These are phyloP conservation scores for Entomortierella lignicola DNA, from an alignment of 192 early-diverging fungal genomes.

Conservation along the genomic window DNA sequence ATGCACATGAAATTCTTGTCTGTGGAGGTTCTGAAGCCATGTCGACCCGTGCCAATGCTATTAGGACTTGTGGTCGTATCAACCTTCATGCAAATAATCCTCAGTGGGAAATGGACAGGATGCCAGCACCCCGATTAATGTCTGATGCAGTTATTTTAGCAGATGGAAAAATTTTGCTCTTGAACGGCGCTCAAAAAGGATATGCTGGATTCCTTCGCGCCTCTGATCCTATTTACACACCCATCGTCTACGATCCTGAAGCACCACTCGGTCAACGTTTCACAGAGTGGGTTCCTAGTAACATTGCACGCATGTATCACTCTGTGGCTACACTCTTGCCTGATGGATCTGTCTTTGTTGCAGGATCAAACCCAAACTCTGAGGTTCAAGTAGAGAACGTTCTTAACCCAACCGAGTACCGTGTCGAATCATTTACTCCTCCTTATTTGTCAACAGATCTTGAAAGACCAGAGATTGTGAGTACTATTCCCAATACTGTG, in stretches of 20 bases:
- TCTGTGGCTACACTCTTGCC: slow-evolving; percentile 62
- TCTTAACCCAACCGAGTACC: slow-evolving; percentile 64
- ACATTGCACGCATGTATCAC: slow-evolving; percentile 74
- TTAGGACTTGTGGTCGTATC: slow-evolving; percentile 61
- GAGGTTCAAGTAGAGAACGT: slow-evolving; percentile 38
- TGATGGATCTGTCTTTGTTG: slow-evolving; percentile 68
- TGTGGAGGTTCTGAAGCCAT: slow-evolving; percentile 66
- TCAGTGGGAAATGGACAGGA: slow-evolving; percentile 65
- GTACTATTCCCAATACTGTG: slow-evolving; percentile 14
- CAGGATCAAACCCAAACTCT: slow-evolving; percentile 68
- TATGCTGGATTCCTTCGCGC: slow-evolving; percentile 62
- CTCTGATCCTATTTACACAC: slow-evolving; percentile 61
- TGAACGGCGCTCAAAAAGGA: slow-evolving; percentile 72
- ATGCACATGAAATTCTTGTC: slow-evolving; percentile 64
- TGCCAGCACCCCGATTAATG: slow-evolving; percentile 60
- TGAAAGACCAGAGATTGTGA: slow-evolving; percentile 52
- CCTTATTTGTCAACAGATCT: slow-evolving; percentile 58
- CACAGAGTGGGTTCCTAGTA: slow-evolving; percentile 55
- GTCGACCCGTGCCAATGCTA: slow-evolving; percentile 45
- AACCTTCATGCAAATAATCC: slow-evolving; percentile 55
- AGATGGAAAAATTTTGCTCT: slow-evolving; percentile 66
- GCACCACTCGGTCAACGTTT: slow-evolving; percentile 56
- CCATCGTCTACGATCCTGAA: slow-evolving; percentile 65
- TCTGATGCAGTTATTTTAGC: slow-evolving; percentile 62
- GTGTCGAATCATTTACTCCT: slow-evolving; percentile 64